A percentile compares a stretch with the other conserved stretches of the same genome.
These are phyloP conservation scores for Kazachstania africana DNA, from an alignment of 805 yeast genomes.

Conservation along the genomic window DNA sequence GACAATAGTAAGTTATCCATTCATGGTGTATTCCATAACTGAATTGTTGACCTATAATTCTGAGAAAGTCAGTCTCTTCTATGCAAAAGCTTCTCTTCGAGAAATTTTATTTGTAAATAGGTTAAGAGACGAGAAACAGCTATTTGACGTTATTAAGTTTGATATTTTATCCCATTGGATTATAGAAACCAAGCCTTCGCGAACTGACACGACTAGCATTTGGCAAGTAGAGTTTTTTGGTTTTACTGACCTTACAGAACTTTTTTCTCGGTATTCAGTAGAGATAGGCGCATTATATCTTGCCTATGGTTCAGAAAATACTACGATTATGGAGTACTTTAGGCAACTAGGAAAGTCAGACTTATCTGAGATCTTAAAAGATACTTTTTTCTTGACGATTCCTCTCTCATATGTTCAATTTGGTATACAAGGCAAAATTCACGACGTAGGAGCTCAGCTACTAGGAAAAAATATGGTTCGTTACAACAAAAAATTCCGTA, in stretches of 20 bases:
- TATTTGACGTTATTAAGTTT: conserved; percentile 16
- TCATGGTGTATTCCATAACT: conserved; percentile 8
- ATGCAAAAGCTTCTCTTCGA: conserved; percentile 8
- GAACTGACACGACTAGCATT: not conserved
- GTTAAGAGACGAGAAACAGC: conserved; percentile 2
- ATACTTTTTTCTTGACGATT: conserved; percentile 8
- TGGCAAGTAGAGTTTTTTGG: conserved; percentile 17
- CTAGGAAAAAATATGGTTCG: conserved; percentile 7
- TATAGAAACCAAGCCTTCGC: conserved; percentile 1
- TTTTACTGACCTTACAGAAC: conserved; percentile 5
- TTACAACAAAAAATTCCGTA: not conserved
- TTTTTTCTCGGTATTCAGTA: conserved; percentile 6
- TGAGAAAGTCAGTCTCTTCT: conserved; percentile 11
- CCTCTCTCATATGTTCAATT: conserved; percentile 11
- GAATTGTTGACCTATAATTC: conserved; percentile 6
- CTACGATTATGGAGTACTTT: conserved; percentile 5
- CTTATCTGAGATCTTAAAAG: conserved; percentile 7
- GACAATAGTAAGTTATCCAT: conserved; percentile 13
- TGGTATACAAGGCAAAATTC: conserved; percentile 6
- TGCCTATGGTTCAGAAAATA: conserved; percentile 7
- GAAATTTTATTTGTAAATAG: conserved; percentile 3
- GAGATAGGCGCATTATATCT: conserved; percentile 15
- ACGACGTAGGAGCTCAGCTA: conserved; percentile 3
- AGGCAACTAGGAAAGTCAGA: conserved; percentile 1
- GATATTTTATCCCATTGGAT: conserved; percentile 15